These are phyloP conservation scores for Pythium sp. DNA, from an alignment of 352 stramenopile species.

Conservation along the genomic window DNA sequence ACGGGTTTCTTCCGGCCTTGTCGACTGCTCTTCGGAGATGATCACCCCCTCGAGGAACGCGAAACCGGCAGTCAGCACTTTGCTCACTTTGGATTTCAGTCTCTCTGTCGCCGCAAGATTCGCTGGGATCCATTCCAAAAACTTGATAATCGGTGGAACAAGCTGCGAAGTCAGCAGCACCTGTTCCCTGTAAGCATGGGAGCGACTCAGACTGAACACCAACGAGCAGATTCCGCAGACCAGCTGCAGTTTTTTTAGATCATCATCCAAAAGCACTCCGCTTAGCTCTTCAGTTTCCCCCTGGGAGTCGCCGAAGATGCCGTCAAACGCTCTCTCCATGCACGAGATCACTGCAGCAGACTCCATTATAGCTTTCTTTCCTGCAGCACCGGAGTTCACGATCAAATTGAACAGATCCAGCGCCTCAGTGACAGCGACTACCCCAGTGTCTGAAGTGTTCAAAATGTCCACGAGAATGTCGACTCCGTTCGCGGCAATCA, in stretches of 20 bases:
- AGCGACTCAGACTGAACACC: slow-evolving; percentile 43
- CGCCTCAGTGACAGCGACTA: slow-evolving; percentile 39
- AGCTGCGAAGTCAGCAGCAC: slow-evolving; percentile 37
- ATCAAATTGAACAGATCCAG: slow-evolving; percentile 68
- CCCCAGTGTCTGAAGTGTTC: slow-evolving; percentile 12
- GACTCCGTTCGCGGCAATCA: slow-evolving; percentile 64
- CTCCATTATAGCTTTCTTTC: slow-evolving; percentile 50
- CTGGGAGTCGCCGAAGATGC: slow-evolving; percentile 17
- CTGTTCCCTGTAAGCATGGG: slow-evolving; percentile 36
- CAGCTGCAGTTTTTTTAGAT: slow-evolving; percentile 44
- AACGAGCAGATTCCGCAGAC: slow-evolving; percentile 49
- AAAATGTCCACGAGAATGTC: slow-evolving; percentile 45
- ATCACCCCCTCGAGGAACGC: slow-evolving; percentile 52
- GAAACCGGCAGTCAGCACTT: slow-evolving; percentile 37
- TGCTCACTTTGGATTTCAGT: slow-evolving; percentile 31
- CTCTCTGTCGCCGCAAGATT: slow-evolving; percentile 32
- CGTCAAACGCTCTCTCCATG: slow-evolving; percentile 32
- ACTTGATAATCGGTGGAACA: slow-evolving; percentile 4
- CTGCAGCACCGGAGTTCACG: slow-evolving; percentile 37
- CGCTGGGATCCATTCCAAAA: slow-evolving; percentile 40
- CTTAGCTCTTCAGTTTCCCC: slow-evolving; percentile 22
- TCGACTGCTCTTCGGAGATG: slow-evolving; percentile 27
- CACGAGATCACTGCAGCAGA: slow-evolving; percentile 42
- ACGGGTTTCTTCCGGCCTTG: slow-evolving; percentile 17
- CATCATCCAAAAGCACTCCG: slow-evolving; percentile 17